Percentiles rank a stretch among this genome's conserved stretches.
These are phyloP conservation scores for Neospora caninum DNA, from an alignment of 169 alveolate species.

Conservation along the genomic window DNA sequence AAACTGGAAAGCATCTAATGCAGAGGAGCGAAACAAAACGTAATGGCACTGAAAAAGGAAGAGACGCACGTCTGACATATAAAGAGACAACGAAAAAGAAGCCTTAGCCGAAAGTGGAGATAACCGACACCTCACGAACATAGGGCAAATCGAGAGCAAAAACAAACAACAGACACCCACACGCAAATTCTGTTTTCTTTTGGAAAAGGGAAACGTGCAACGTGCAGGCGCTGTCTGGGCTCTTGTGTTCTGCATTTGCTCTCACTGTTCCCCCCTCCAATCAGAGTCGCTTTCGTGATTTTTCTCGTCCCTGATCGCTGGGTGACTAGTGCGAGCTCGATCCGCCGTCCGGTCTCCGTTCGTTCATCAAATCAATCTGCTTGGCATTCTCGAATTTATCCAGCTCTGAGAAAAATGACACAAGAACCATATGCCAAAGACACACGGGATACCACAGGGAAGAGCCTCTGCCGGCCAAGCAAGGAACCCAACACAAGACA, in stretches of 20 bases:
- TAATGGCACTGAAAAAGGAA: too few species aligned
- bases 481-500: too few species aligned
- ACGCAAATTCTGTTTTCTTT: too few species aligned
- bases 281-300: not conserved
- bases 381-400: slow-evolving; percentile 59
- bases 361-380: slow-evolving; percentile 55
- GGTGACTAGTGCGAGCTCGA: not conserved
- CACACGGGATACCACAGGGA: too few species aligned
- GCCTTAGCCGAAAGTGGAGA: not conserved
- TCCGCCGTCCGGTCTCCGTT: slow-evolving; percentile 52
- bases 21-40: too few species aligned
- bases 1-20: too few species aligned
- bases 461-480: too few species aligned
- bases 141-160: not conserved
- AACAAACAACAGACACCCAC: not conserved
- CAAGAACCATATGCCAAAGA: too few species aligned
- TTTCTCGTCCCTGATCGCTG: not conserved
- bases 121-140: not conserved
- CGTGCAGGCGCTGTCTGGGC: not conserved
- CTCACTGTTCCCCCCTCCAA: not conserved
- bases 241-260: not conserved
- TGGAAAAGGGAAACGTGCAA: not conserved
- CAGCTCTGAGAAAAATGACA: slow-evolving; percentile 43
- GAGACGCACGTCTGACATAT: too few species aligned
- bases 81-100: not conserved